Percentiles rank a stretch among this genome's conserved stretches.
Conservation (phyloP, 805 yeast genomes). For the Wickerhamiella azymoides region DNA sequence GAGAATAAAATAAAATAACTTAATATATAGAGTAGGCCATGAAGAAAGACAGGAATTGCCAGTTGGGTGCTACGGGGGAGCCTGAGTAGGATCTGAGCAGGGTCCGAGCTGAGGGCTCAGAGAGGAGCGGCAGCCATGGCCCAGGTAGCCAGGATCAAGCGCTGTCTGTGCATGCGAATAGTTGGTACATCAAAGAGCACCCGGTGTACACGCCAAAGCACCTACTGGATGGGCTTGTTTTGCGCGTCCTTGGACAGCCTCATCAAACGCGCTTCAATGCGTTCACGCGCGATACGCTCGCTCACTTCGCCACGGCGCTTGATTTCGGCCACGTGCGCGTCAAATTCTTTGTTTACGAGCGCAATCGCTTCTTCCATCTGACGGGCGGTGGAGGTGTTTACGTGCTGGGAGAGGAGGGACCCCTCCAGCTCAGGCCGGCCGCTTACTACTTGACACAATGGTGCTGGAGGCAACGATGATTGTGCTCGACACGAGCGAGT, state of each 20-base stretch:
- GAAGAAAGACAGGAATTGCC: too few species aligned
- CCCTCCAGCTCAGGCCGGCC: too few species aligned
- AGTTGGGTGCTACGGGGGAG: too few species aligned
- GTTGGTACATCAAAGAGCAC: too few species aligned
- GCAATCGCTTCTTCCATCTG: constrained; percentile 1
- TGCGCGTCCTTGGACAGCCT: not conserved
- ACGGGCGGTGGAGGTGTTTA: not conserved
- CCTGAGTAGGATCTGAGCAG: too few species aligned
- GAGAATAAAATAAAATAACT: too few species aligned
- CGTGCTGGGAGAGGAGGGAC: not conserved
- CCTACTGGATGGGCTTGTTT: not conserved
- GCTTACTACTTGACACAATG: constrained; percentile 33
- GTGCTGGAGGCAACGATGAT: constrained; percentile 94
- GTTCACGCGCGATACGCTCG: constrained; percentile 1
- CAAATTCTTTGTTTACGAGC: not conserved
- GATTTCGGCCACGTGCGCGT: not conserved
- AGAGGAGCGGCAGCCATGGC: too few species aligned
- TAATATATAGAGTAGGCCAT: too few species aligned
- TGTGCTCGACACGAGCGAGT: constrained; percentile 90
- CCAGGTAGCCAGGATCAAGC: too few species aligned
- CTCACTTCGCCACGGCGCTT: not conserved
- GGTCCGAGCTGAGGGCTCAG: too few species aligned
- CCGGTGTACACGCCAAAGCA: too few species aligned
- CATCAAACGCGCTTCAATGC: constrained; percentile 1
- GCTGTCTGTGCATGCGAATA: too few species aligned